Percentiles rank a stretch among this genome's conserved stretches.
Conservation (phyloP, 83 land plant species). For the Larix sibirica region DNA sequence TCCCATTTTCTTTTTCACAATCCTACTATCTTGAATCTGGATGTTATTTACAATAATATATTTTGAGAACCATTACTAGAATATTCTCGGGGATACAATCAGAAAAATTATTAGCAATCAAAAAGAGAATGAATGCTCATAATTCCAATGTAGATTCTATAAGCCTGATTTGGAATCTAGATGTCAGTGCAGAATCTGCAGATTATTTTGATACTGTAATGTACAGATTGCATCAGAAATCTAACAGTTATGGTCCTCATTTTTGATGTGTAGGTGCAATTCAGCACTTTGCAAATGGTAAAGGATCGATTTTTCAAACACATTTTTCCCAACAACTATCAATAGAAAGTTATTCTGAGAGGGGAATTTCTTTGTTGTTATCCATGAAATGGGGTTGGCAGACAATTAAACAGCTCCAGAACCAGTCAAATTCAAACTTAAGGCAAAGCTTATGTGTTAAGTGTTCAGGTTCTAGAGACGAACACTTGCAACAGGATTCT, state of each 20-base stretch:
- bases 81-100: not conserved
- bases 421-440: not conserved
- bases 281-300: not conserved
- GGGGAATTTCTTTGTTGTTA: not conserved
- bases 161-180: not conserved
- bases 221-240: not conserved
- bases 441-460: not conserved
- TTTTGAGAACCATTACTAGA: not conserved
- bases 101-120: not conserved
- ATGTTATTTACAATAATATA: not conserved
- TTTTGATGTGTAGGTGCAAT: constrained; percentile 1
- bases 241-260: not conserved
- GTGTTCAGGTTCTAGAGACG: constrained; percentile 4
- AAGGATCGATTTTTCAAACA: not conserved
- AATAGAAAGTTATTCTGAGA: not conserved
- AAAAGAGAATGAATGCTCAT: not conserved
- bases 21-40: not conserved
- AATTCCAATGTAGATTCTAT: not conserved
- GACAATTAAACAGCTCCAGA: not conserved
- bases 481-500: not conserved
- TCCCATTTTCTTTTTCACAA: not conserved
- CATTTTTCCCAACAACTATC: not conserved
- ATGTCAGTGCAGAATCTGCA: not conserved
- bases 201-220: not conserved
- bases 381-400: not conserved